Base-by-base conservation (phyloP, 345 rosid genomes). In the Isatis tinctoria region DNA sequence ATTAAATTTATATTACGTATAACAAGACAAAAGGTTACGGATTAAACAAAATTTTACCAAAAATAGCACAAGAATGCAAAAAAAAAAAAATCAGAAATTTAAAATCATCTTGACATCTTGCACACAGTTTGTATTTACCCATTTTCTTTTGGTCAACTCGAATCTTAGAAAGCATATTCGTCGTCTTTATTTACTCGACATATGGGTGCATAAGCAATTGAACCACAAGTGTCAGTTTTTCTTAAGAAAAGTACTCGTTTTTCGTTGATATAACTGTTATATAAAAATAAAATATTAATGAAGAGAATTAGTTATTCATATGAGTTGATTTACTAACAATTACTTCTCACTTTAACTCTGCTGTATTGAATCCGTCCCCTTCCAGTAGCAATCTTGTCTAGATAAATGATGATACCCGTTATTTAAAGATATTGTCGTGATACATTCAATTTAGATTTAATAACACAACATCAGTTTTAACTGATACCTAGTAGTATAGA, bases 91-190 rank as follows among this genome's bases (percentile, higher is more conserved):
- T 9, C n/a, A n/a, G 26, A 73, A 63, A 43, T 32, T 24, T 43
- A 14, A 22, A 32, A 54, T 20, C 57, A 54, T 43, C 32, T 52
- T 52, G 58, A 33, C 33, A 13, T 26, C 35, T 17, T 18, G 2
- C 54, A 43, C 41, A 69, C 49, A 30, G 6, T 12, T 30, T 30
- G 53, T 54, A 39, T 8, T 44, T 30, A 5, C 39, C 22, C n/a
- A 30, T 30, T 56, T 52, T 58, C n/a, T 2, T 17, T 62, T 40
- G 27, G 54, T 39, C 69, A 72, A 62, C 63, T 30, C 48, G 72
- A 65, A 74, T 44, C 66, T 56, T 35, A 36, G 20, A 45, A 35
- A 45, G 60, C 58, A 65, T 74, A 65, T 74, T 57, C 52, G 65
- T 35, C 44, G 24, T 47, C 4, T 11, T 35, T 14, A 16, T 74